These are phyloP conservation scores for Penicillium turbatum DNA, from an alignment of 495 filamentous ascomycete species.

Conservation along the genomic window DNA sequence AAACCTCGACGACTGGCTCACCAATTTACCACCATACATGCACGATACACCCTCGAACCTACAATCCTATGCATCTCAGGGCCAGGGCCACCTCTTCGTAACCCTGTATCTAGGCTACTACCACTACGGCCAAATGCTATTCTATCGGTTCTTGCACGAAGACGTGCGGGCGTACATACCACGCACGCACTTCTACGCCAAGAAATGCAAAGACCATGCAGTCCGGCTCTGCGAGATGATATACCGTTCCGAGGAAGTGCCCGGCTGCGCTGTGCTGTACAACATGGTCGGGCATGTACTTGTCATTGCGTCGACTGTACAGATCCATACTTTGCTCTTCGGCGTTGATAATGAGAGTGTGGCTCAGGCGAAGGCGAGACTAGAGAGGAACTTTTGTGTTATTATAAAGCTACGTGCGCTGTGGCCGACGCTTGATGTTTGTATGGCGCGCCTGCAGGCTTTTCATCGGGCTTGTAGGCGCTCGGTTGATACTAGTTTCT, in stretches of 20 bases:
- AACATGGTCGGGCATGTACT: slow-evolving; percentile 42
- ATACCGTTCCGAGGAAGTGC: slow-evolving; percentile 24
- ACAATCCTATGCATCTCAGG: slow-evolving; percentile 22
- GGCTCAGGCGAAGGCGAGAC: slow-evolving; percentile 17
- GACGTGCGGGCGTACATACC: slow-evolving; percentile 5
- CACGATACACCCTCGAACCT: slow-evolving; percentile 31
- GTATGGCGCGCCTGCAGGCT: slow-evolving; percentile 28
- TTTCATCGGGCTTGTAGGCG: slow-evolving; percentile 38
- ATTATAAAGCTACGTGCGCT: slow-evolving; percentile 26
- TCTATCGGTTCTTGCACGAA: slow-evolving; percentile 39
- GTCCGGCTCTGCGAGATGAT: slow-evolving; percentile 33
- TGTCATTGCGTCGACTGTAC: slow-evolving; percentile 39
- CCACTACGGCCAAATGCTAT: slow-evolving; percentile 40
- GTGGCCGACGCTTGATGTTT: slow-evolving; percentile 38
- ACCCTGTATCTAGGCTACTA: slow-evolving; percentile 42
- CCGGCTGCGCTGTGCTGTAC: slow-evolving; percentile 34
- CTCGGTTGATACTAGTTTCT: slow-evolving; percentile 27
- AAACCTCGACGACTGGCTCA: slow-evolving; percentile 29
- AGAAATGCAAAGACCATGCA: slow-evolving; percentile 35
- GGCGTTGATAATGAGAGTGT: slow-evolving; percentile 21
- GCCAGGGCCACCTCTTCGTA: slow-evolving; percentile 36
- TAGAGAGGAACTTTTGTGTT: slow-evolving; percentile 40
- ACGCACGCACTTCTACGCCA: slow-evolving; percentile 23
- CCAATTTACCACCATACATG: slow-evolving; percentile 25
- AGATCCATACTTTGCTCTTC: slow-evolving; percentile 40